Evolutionary conservation across 441 rosid genomes (phyloP).

Genomic region (Melastoma candidum): DNA sequence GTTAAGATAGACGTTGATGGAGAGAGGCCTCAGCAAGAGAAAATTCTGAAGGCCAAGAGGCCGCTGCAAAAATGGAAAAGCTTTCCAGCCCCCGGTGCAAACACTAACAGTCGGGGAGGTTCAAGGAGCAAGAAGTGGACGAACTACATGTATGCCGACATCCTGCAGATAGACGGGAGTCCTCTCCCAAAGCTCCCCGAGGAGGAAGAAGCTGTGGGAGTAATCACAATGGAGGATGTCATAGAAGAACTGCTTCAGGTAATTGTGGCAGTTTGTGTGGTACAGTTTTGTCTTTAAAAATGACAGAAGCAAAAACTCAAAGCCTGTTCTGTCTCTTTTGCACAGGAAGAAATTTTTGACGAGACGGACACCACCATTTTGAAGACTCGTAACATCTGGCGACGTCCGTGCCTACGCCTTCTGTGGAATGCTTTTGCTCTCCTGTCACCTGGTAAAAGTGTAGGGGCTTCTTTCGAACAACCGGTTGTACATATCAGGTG

Average conservation of each 20-base stretch:
- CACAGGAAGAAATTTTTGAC: conserved; percentile 94
- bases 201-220: conserved; percentile 79
- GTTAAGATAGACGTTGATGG: conserved; percentile 53
- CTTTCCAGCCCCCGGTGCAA: conserved; percentile 44
- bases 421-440: no score
- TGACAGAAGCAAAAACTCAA: not conserved
- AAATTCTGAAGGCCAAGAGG: conserved; percentile 43
- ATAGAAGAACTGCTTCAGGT: conserved; percentile 97
- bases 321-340: conserved; percentile 3
- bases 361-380: conserved; percentile 79
- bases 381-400: conserved; percentile 44
- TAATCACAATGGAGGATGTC: conserved; percentile 97
- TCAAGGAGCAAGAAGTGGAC: conserved; percentile 71
- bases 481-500: no score
- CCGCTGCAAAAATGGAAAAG: conserved; percentile 82
- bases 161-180: conserved; percentile 49
- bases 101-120: conserved; percentile 23
- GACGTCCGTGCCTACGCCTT: no score
- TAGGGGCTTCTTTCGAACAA: no score
- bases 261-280: not conserved
- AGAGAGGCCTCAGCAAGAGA: conserved; percentile 45
- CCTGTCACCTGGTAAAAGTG: no score
- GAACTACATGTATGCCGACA: conserved; percentile 57
- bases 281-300: not conserved
- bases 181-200: conserved; percentile 59